These are phyloP conservation scores for Pleurotus sapidus DNA, from an alignment of 768 basidiomycete species.

Conservation along the genomic window DNA sequence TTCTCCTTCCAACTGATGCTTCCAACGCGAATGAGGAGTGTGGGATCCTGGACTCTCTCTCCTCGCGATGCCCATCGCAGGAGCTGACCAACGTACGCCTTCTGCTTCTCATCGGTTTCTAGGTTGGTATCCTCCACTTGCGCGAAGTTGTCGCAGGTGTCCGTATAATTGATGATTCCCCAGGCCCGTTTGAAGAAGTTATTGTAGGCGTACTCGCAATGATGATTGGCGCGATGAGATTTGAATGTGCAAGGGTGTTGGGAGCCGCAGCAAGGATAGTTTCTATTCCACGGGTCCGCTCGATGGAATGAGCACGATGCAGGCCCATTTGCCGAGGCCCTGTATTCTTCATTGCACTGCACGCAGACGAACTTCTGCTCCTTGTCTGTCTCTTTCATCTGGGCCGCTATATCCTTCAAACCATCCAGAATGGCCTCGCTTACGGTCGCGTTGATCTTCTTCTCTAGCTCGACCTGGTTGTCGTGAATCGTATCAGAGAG, in stretches of 20 bases:
- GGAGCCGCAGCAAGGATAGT: constrained; percentile 33
- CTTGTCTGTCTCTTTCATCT: constrained; percentile 29
- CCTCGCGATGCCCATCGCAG: constrained; percentile 33
- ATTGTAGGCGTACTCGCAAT: constrained; percentile 39
- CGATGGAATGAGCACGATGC: constrained; percentile 37
- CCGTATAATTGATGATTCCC: constrained; percentile 27
- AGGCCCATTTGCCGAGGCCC: constrained; percentile 31
- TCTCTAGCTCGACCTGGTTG: constrained; percentile 28
- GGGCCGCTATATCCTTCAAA: constrained; percentile 30
- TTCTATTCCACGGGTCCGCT: constrained; percentile 29
- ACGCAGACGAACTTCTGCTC: constrained; percentile 36
- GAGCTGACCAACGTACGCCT: constrained; percentile 27
- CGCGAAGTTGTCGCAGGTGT: constrained; percentile 32
- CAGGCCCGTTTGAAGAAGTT: constrained; percentile 31
- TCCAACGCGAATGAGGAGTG: constrained; percentile 35
- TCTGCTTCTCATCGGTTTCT: constrained; percentile 25
- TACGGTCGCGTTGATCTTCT: constrained; percentile 27
- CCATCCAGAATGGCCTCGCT: constrained; percentile 31
- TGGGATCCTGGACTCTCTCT: constrained; percentile 27
- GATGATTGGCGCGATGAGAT: constrained; percentile 33
- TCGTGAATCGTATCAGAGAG: constrained; percentile 30
- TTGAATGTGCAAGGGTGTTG: constrained; percentile 31
- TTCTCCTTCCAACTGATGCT: constrained; percentile 27
- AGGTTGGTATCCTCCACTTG: constrained; percentile 32
- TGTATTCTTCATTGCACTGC: constrained; percentile 36